Conservation (phyloP, 331 rosid species). For the Rhamnella rubrinervis region DNA sequence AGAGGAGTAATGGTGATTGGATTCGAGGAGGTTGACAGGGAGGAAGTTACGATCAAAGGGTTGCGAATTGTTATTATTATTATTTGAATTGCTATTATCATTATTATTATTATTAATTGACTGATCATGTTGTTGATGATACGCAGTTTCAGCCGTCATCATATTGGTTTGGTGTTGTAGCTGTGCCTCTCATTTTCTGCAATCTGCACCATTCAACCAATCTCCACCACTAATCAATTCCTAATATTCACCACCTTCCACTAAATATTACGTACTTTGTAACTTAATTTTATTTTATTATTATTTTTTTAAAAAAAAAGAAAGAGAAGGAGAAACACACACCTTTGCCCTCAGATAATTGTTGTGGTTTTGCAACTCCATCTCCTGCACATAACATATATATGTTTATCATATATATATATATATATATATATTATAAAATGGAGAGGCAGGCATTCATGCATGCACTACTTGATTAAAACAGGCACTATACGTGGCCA, state of each 20-base stretch:
- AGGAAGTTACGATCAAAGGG: conserved; percentile 59
- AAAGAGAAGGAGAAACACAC: neutral
- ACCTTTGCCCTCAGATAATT: conserved; percentile 89
- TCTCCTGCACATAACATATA: conserved; percentile 52
- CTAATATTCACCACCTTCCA: too few species aligned
- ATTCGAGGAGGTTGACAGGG: conserved; percentile 48
- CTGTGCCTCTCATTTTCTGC: conserved; percentile 72
- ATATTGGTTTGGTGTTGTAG: conserved; percentile 49
- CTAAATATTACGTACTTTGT: neutral
- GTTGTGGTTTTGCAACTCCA: conserved; percentile 82
- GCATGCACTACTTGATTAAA: too few species aligned
- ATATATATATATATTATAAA: neutral
- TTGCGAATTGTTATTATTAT: conserved; percentile 38
- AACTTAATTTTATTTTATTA: neutral
- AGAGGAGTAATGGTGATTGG: conserved; percentile 50
- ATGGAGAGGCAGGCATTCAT: neutral
- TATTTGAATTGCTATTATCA: conserved; percentile 12
- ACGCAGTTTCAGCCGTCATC: conserved; percentile 45
- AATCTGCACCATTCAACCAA: conserved; percentile 44
- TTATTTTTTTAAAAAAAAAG: neutral
- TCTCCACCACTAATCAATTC: neutral
- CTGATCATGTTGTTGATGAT: conserved; percentile 7
- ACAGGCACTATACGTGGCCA: too few species aligned
- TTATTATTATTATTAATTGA: too few species aligned
- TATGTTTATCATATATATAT: too few species aligned